A percentile compares a stretch with the other conserved stretches of the same genome.
Evolutionary conservation across 495 filamentous ascomycete species (phyloP).

Genomic region (Neurospora cerealis): DNA sequence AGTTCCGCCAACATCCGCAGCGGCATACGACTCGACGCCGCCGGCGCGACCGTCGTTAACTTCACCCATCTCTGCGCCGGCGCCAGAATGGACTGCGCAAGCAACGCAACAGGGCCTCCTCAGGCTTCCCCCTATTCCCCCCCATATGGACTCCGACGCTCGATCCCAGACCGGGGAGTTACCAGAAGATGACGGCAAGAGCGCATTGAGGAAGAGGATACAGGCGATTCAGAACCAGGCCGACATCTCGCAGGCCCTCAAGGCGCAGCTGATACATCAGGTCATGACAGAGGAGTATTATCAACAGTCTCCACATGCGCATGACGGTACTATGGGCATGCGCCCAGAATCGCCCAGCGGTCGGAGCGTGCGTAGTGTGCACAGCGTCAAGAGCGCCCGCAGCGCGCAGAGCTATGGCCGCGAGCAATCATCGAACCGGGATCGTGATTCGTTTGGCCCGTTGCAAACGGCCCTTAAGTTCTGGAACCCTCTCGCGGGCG

Average conservation of each 20-base stretch:
- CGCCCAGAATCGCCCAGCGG: constrained; percentile 21
- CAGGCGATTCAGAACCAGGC: constrained; percentile 56
- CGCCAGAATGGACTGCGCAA: not conserved
- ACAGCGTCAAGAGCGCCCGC: constrained; percentile 5
- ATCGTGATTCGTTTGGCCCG: constrained; percentile 2
- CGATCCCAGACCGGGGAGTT: constrained; percentile 28
- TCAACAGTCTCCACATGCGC: constrained; percentile 24
- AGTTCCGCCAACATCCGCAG: not conserved
- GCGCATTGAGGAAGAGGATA: constrained; percentile 62
- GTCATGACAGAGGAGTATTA: constrained; percentile 73
- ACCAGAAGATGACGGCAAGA: constrained; percentile 92
- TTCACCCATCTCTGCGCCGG: not conserved
- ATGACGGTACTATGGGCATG: constrained; percentile 2
- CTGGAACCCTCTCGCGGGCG: constrained; percentile 27
- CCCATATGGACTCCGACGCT: constrained; percentile 1
- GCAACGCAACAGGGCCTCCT: not conserved
- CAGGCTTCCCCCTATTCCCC: not conserved
- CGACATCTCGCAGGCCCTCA: constrained; percentile 56
- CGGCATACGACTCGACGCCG: not conserved
- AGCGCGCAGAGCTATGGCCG: constrained; percentile 12
- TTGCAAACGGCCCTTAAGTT: constrained; percentile 27
- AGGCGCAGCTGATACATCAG: constrained; percentile 74
- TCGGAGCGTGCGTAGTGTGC: constrained; percentile 7
- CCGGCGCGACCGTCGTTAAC: not conserved
- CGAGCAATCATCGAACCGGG: not conserved